These are phyloP conservation scores for Penicillium bovifimosum DNA, from an alignment of 495 filamentous ascomycete genomes.

Conservation along the genomic window DNA sequence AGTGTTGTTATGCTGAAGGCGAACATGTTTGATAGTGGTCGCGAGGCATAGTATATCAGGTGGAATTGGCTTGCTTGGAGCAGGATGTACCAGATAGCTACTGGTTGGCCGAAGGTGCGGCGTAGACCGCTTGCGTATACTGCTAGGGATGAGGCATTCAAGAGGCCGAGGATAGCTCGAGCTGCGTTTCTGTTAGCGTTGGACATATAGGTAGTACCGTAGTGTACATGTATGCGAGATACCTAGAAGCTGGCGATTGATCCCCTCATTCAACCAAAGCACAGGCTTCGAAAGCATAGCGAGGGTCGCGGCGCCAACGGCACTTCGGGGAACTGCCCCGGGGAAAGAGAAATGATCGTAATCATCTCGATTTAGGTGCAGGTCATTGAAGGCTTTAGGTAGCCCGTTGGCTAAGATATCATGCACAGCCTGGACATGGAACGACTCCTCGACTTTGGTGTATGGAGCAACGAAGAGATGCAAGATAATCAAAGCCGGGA, in stretches of 20 bases:
- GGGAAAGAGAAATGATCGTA: conserved; percentile 95
- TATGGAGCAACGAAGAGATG: conserved; percentile 81
- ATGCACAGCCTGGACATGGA: conserved; percentile 93
- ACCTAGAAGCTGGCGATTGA: conserved; percentile 53
- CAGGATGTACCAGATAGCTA: conserved; percentile 76
- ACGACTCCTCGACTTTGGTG: conserved; percentile 98
- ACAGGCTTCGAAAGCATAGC: conserved; percentile 64
- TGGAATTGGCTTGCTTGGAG: conserved; percentile 89
- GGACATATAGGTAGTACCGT: neutral
- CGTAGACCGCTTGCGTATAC: conserved; percentile 58
- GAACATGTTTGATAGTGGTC: conserved; percentile 94
- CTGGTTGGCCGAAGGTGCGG: conserved; percentile 60
- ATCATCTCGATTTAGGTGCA: conserved; percentile 37
- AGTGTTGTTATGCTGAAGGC: conserved; percentile 77
- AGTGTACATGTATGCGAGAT: neutral
- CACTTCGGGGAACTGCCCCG: conserved; percentile 85
- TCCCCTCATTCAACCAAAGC: conserved; percentile 35
- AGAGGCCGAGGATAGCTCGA: conserved; percentile 69
- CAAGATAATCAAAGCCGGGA: conserved; percentile 62
- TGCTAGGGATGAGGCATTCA: conserved; percentile 65
- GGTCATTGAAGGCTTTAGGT: conserved; percentile 46
- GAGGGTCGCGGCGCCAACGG: conserved; percentile 71
- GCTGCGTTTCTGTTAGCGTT: conserved; percentile 43
- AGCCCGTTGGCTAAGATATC: conserved; percentile 81
- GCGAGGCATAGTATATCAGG: conserved; percentile 85